Evolutionary conservation across 768 basidiomycete genomes (phyloP).

Genomic region (Russula dissimulans): DNA sequence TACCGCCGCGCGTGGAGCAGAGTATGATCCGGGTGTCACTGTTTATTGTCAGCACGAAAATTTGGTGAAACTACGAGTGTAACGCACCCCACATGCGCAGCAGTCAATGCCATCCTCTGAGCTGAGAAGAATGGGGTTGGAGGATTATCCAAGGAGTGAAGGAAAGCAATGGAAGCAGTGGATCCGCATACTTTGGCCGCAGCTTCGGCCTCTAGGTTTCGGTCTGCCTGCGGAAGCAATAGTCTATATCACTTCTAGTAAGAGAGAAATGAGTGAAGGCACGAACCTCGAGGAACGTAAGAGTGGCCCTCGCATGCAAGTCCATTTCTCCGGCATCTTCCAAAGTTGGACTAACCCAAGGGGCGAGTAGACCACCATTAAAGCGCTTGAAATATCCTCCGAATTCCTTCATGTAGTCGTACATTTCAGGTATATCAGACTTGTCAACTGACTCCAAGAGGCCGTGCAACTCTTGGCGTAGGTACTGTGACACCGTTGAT

Average conservation of each 20-base stretch:
- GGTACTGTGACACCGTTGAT: slow-evolving; percentile 77
- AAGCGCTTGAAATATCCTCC: slow-evolving; percentile 92
- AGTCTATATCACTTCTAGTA: neutral
- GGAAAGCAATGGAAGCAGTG: slow-evolving; percentile 80
- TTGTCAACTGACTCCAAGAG: slow-evolving; percentile 75
- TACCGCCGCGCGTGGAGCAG: slow-evolving; percentile 62
- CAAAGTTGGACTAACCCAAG: slow-evolving; percentile 40
- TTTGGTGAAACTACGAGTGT: neutral
- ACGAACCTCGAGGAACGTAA: slow-evolving; percentile 79
- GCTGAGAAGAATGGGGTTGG: slow-evolving; percentile 78
- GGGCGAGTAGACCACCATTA: slow-evolving; percentile 64
- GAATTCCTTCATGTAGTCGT: slow-evolving; percentile 63
- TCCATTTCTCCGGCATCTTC: slow-evolving; percentile 36
- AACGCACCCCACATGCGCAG: slow-evolving; percentile 85
- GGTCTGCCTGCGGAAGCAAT: slow-evolving; percentile 49
- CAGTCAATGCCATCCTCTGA: slow-evolving; percentile 63
- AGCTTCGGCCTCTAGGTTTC: slow-evolving; percentile 55
- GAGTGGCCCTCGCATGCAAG: slow-evolving; percentile 76
- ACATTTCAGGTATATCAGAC: slow-evolving; percentile 62
- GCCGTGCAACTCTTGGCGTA: slow-evolving; percentile 78
- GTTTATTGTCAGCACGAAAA: neutral
- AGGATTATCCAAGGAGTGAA: slow-evolving; percentile 85
- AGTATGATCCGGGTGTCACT: slow-evolving; percentile 89
- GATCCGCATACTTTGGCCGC: slow-evolving; percentile 75
- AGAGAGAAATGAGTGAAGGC: neutral